Base-by-base conservation (phyloP, 2,329 filamentous ascomycete genomes). In the Pyrenochaeta sp. region DNA sequence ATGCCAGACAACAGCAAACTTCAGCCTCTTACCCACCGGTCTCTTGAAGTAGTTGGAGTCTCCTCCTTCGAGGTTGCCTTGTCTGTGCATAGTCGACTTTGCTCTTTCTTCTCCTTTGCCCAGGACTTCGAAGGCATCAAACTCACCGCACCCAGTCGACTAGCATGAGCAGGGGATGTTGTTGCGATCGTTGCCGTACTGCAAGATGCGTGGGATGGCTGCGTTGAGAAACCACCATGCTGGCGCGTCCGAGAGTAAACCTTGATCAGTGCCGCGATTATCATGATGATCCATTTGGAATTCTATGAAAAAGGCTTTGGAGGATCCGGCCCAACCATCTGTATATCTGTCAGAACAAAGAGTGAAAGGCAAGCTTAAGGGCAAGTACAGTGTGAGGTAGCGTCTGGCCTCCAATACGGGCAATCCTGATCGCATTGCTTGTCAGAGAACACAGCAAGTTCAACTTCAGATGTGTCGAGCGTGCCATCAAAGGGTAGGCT, bases 191-290 rank as follows among this genome's bases (percentile, higher is more conserved):
- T 74, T 72, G 51, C 79, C 78, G 73, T 91, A 91, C 68, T 91
- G 87, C 4, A 80, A 74, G 4, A 86, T 85, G 48, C 84, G 84
- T 18, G 87, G 83, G 49, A 92, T 89, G 48, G 82, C 79, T 13
- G 82, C 84, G 72, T 92, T 92, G 48, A 92, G 81, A 35, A 86
- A 75, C 89, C 89, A 92, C 68, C 87, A 80, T 28, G 88, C 85
- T 7, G 88, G 87, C 80, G 88, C 88, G 71, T 91, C 83, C 28
- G 67, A 75, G 61, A 84, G 81, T 18, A 63, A 48, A 7, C 67
- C 66, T 46, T 67, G 59, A 23, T 67, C 61, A 2, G 28, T 54
- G 29, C 59, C 60, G n/a, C 43, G 35, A 31, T 70, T 72, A 28
- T 65, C 52, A 34, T 67, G 60, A 44, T 70, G 65, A 44, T 74